Conservation (phyloP, 192 early-diverging fungal genomes). For the Phlyctochytrium arcticum region DNA sequence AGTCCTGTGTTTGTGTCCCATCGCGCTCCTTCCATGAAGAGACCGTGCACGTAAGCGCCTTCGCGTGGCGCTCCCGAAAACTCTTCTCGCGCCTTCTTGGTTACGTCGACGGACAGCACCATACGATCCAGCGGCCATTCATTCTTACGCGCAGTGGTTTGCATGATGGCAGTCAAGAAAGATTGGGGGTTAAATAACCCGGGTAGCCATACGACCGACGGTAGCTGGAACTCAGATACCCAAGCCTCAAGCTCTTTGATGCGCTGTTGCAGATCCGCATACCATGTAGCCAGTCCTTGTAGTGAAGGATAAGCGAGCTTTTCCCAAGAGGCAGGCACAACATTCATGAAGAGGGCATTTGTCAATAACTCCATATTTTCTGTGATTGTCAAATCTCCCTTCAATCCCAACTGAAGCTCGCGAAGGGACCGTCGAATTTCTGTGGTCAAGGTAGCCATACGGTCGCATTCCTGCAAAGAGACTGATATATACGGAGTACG, state of each 20-base stretch:
- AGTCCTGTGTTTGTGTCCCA: slow-evolving; percentile 63
- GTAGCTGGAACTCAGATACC: slow-evolving; percentile 64
- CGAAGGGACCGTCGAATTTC: slow-evolving; percentile 60
- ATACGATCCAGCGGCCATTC: slow-evolving; percentile 66
- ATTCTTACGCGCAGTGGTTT: slow-evolving; percentile 62
- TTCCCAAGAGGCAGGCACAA: slow-evolving; percentile 56
- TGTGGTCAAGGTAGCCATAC: slow-evolving; percentile 55
- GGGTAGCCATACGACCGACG: slow-evolving; percentile 56
- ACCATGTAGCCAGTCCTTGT: slow-evolving; percentile 53
- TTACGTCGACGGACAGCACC: slow-evolving; percentile 61
- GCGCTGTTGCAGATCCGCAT: slow-evolving; percentile 57
- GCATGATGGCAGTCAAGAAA: slow-evolving; percentile 67
- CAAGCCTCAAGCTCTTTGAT: slow-evolving; percentile 62
- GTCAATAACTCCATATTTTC: slow-evolving; percentile 62
- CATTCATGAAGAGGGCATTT: slow-evolving; percentile 59
- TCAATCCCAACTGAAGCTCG: slow-evolving; percentile 60
- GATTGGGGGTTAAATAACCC: slow-evolving; percentile 69
- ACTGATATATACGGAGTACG: slow-evolving; percentile 66
- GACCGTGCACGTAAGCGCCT: slow-evolving; percentile 58
- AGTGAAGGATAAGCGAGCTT: slow-evolving; percentile 61
- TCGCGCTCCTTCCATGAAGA: slow-evolving; percentile 64
- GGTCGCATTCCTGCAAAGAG: slow-evolving; percentile 60
- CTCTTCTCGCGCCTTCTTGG: slow-evolving; percentile 59
- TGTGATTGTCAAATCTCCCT: slow-evolving; percentile 62
- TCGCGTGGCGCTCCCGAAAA: slow-evolving; percentile 60